Base-by-base conservation (phyloP, 345 rosid genomes). In the Gossypium mustelinum region DNA sequence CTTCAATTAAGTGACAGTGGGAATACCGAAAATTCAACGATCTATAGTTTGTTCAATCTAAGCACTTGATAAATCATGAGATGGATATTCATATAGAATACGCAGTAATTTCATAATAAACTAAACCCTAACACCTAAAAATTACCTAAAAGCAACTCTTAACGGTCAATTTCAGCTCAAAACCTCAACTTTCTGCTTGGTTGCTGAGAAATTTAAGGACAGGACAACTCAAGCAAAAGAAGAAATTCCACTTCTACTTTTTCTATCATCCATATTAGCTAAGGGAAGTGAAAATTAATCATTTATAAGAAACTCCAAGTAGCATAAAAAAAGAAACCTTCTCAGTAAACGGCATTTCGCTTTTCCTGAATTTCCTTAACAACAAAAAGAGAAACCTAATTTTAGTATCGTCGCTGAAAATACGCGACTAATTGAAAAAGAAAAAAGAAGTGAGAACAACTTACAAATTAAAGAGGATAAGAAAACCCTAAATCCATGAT, bases 401-500 rank as follows among this genome's bases (percentile, higher is more conserved):
- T 68, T 25, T 24, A 48, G 22, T 8, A 61, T 27, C 27, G 1
- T 7, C 50, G 48, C 51, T 20, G 16, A 70, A 52, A 52, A 52
- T 17, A 29, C 16, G 61, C 29, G 50, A 27, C 14, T 20, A 76
- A 57, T 12, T 29, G 24, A 55, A 51, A 66, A 41, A 12, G 10
- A 66, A 62, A 41, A 9, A 6, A 22, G 17, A 44, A 3, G 11
- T 5, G 16, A 39, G 51, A 14, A 3, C 11, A 67, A 79, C 90
- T 87, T 77, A 89, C 92, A 60, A 80, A 83, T 85, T 70, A 61
- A 79, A 73, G 12, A 60, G 39, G 75, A 76, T 43, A 74, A 62
- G 77, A 63, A 73, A 83, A 71, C 71, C 64, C 81, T 45, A 79
- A 65, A 80, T 74, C 79, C 90, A 87, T 85, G 25, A 78, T 82